Base-by-base conservation (phyloP, 805 yeast genomes). In the Candida nanaspora region DNA sequence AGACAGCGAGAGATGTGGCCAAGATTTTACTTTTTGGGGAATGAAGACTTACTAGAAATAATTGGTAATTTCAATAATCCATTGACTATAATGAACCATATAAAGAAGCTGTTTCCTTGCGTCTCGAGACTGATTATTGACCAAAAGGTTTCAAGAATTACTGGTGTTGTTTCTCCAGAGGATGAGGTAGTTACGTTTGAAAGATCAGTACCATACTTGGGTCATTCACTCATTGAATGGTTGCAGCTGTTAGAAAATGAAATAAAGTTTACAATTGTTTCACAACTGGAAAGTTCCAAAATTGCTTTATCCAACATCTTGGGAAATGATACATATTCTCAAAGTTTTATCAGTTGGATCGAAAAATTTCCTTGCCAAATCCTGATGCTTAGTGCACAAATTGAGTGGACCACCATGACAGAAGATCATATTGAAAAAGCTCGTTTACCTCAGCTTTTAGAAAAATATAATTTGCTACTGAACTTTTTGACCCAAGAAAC, bases 11-110 rank as follows among this genome's bases (percentile, higher is more conserved):
- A 74, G 33, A 44, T 69, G 1, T 91, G 83, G 51, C 89, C 96
- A 1, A 69, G 97, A 36, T 81, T 88, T 41, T 88, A 82, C 52
- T 89, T 91, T 54, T 63, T 91, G 22, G 96, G 97, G 6, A 91
- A 91, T 55, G 96, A 88, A 44, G 96, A 91, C 55, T 61, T 91
- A 25, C 63, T 91, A 27, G 95, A 86, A 45, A 73, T 91, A 31
- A 72, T 91, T 28, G 96, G 97, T 2, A 72, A 80, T 39, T 63
- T 77, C 0, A 61, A 55, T 5, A 73, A 80, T 46, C 49, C 76
- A 2, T 33, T 35, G 2, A 48, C 67, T 6, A 65, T 81, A 4
- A 78, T 80, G 15, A 70, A 67, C 35, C 88, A 82, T 51, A 60
- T 88, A 38, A 66, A 68, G 36, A 85, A 84, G 51, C 73, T 88